Evolutionary conservation across 805 yeast genomes (phyloP).

Genomic region (Sugiyamaella mastotermitis): DNA sequence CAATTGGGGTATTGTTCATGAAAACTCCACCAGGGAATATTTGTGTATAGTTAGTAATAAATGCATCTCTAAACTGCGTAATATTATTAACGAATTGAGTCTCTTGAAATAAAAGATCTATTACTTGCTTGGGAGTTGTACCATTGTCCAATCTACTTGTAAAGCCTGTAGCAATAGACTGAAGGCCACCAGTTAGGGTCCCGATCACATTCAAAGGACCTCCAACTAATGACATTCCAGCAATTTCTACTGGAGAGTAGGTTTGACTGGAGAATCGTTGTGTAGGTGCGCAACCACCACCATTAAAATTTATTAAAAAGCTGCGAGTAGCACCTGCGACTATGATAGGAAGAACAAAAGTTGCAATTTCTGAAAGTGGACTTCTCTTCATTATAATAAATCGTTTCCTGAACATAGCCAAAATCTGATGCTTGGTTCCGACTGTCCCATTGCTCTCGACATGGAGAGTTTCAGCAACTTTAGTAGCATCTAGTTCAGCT

Average conservation of each 20-base stretch:
- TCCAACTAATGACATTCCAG: slow-evolving; percentile 10
- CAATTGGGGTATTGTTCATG: slow-evolving; percentile 20
- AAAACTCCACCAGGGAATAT: slow-evolving; percentile 31
- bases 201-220: slow-evolving; percentile 13
- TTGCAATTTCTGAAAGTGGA: slow-evolving; percentile 25
- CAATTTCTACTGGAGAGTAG: slow-evolving; percentile 12
- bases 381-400: slow-evolving; percentile 24
- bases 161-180: slow-evolving; percentile 12
- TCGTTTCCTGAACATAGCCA: slow-evolving; percentile 29
- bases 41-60: slow-evolving; percentile 21
- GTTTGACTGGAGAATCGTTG: slow-evolving; percentile 11
- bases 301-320: slow-evolving; percentile 17
- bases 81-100: slow-evolving; percentile 16
- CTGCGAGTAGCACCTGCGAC: slow-evolving; percentile 26
- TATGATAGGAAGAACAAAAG: slow-evolving; percentile 27
- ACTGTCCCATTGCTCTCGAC: slow-evolving; percentile 12
- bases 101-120: slow-evolving; percentile 3
- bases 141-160: slow-evolving; percentile 7
- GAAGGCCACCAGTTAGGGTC: slow-evolving; percentile 8
- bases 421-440: slow-evolving; percentile 21
- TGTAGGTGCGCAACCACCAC: slow-evolving; percentile 17
- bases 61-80: slow-evolving; percentile 19
- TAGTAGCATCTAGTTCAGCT: slow-evolving; percentile 1
- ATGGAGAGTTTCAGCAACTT: slow-evolving; percentile 8
- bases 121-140: slow-evolving; percentile 2